Conservation (phyloP, 2,329 filamentous ascomycete species). For the Curvularia sp. region DNA sequence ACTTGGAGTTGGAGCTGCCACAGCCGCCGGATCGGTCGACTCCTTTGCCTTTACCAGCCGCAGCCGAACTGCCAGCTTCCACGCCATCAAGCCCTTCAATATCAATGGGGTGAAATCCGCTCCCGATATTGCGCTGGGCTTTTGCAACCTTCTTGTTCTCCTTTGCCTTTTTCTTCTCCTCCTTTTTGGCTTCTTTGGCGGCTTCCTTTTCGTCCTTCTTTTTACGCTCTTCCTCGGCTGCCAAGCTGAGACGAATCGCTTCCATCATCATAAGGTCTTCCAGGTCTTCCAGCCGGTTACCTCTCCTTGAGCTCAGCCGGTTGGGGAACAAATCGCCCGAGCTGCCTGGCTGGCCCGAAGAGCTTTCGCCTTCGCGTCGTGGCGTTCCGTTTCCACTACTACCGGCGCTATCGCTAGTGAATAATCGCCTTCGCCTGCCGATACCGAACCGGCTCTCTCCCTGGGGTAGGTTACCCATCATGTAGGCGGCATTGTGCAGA, state of each 20-base stretch:
- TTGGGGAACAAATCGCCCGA: slow-evolving; percentile 49
- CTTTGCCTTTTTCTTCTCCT: slow-evolving; percentile 76
- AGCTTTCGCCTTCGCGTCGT: slow-evolving; percentile 45
- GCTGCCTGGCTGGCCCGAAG: slow-evolving; percentile 42
- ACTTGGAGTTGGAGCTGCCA: slow-evolving; percentile 52
- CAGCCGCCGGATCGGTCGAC: slow-evolving; percentile 51
- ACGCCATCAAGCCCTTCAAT: slow-evolving; percentile 55
- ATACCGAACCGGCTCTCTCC: slow-evolving; percentile 60
- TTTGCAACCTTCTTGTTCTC: slow-evolving; percentile 71
- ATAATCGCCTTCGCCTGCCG: slow-evolving; percentile 58
- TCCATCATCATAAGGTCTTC: slow-evolving; percentile 99
- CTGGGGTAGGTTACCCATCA: slow-evolving; percentile 69
- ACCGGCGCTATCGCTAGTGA: slow-evolving; percentile 55
- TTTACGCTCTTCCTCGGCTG: slow-evolving; percentile 90
- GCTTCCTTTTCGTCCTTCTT: slow-evolving; percentile 82
- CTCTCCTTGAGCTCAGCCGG: slow-evolving; percentile 62
- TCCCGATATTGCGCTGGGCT: slow-evolving; percentile 66
- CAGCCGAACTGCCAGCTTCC: slow-evolving; percentile 35
- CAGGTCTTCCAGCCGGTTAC: slow-evolving; percentile 76
- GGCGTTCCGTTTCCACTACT: slow-evolving; percentile 56
- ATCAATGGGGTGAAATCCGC: slow-evolving; percentile 59
- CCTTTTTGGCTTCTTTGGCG: slow-evolving; percentile 82
- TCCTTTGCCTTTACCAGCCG: slow-evolving; percentile 57
- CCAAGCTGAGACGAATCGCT: slow-evolving; percentile 88
- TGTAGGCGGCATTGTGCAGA: slow-evolving; percentile 90